Conservation (phyloP, 2,329 filamentous ascomycete genomes). For the Arthrobotrys pseudoclavata region DNA sequence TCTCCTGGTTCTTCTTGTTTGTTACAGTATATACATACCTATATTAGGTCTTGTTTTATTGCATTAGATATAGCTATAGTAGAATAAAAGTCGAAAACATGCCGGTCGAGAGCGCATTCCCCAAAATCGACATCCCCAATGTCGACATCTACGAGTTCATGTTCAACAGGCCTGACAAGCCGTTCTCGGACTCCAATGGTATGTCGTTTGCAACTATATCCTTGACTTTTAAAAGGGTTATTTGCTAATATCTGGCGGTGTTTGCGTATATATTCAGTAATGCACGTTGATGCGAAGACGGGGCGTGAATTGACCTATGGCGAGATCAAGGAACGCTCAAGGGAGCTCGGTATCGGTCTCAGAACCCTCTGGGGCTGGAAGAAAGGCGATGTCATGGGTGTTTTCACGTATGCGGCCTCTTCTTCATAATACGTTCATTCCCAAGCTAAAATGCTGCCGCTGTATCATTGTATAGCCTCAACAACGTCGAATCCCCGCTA, state of each 20-base stretch:
- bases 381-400: constrained; percentile 83
- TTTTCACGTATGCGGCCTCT: constrained; percentile 73
- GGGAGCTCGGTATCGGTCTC: constrained; percentile 84
- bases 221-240: background rate
- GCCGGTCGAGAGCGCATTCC: constrained; percentile 78
- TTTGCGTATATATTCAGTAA: constrained; percentile 71
- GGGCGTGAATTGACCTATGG: constrained; percentile 78
- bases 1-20: background rate
- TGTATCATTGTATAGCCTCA: constrained; percentile 69
- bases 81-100: constrained; percentile 68
- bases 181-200: constrained; percentile 82
- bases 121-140: constrained; percentile 77
- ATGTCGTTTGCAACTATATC: constrained; percentile 40
- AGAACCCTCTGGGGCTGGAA: constrained; percentile 81
- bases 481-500: constrained; percentile 84
- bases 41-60: background rate
- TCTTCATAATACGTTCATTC: background rate
- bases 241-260: background rate
- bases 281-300: constrained; percentile 82
- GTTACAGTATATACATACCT: background rate
- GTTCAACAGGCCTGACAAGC: constrained; percentile 77
- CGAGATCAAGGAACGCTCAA: constrained; percentile 75
- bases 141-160: constrained; percentile 83
- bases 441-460: background rate
- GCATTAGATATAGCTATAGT: background rate